Base-by-base conservation (phyloP, 139 green algal genomes). In the Nannochloris sp. region DNA sequence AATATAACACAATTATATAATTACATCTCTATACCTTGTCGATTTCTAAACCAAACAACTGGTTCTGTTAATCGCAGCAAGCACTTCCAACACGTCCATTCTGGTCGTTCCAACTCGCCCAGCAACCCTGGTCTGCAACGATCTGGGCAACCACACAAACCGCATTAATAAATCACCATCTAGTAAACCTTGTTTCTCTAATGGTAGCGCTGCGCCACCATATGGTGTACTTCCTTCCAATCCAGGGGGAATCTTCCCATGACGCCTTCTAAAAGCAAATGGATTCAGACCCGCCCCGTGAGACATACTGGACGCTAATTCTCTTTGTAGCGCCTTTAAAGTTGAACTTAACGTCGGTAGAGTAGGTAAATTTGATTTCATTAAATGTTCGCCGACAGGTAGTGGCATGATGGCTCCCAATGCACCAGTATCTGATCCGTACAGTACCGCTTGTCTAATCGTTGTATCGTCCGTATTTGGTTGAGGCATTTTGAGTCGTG, bases 241-340 rank as follows among this genome's bases (percentile, higher is more conserved):
- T 0, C 48, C 33, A 7, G 57, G 60, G 1, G 71, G 60, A n/a
- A 71, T 54, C 36, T 39, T 55, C 13, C 25, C 32, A 57, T 75
- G 77, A 4, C 79, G 76, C 32, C 72, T 57, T 74, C 86, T 81
- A 70, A 92, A 92, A 9, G 80, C 69, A 4, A 68, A 70, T 14
- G 86, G 85, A 67, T 92, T 92, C 29, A 92, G 68, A 3, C 86
- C 86, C 6, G 79, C 86, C 13, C 68, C 53, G 42, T 92, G 85
- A 25, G 47, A 58, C 31, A 87, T 54, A 24, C 44, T 44, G 25
- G 64, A 36, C n/a, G 36, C 39, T 31, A 92, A 51, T 47, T 75
- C 66, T 37, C 45, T 53, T 75, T 88, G 79, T 54, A 86, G 65
- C 30, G 47, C 51, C 5, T 35, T 24, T 46, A 87, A 71, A 60